A percentile compares a stretch with the other conserved stretches of the same genome.
These are phyloP conservation scores for Boletus fagicola DNA, from an alignment of 768 basidiomycete species.

Conservation along the genomic window DNA sequence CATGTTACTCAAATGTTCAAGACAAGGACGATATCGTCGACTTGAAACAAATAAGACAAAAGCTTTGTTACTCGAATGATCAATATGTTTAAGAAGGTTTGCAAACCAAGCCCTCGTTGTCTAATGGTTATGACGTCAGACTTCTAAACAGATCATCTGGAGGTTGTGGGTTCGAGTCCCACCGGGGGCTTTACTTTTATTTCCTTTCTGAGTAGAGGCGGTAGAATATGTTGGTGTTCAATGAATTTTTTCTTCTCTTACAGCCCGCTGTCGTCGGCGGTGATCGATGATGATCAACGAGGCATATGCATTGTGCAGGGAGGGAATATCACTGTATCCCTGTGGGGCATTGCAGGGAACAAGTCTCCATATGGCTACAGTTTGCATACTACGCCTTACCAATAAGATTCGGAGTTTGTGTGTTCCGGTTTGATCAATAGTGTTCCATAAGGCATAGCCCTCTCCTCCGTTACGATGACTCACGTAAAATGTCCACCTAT, in stretches of 20 bases:
- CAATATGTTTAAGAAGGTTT: neutral
- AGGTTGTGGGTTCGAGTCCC: constrained; percentile 88
- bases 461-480: constrained; percentile 1
- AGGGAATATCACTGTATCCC: neutral
- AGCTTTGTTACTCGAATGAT: no score
- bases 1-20: neutral
- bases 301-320: neutral
- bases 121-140: constrained; percentile 92
- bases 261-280: neutral
- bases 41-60: neutral
- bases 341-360: neutral
- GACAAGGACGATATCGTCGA: neutral
- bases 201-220: constrained; percentile 1
- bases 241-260: neutral
- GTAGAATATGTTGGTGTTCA: neutral
- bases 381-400: constrained; percentile 1
- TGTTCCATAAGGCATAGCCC: constrained; percentile 11
- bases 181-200: constrained; percentile 57
- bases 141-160: constrained; percentile 82
- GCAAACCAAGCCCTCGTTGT: constrained; percentile 63
- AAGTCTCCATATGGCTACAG: neutral
- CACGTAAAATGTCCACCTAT: constrained; percentile 25
- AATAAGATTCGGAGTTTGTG: constrained; percentile 5
- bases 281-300: neutral
- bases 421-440: constrained; percentile 8